These are phyloP conservation scores for Tricholomella constricta DNA, from an alignment of 768 basidiomycete genomes.

Conservation along the genomic window DNA sequence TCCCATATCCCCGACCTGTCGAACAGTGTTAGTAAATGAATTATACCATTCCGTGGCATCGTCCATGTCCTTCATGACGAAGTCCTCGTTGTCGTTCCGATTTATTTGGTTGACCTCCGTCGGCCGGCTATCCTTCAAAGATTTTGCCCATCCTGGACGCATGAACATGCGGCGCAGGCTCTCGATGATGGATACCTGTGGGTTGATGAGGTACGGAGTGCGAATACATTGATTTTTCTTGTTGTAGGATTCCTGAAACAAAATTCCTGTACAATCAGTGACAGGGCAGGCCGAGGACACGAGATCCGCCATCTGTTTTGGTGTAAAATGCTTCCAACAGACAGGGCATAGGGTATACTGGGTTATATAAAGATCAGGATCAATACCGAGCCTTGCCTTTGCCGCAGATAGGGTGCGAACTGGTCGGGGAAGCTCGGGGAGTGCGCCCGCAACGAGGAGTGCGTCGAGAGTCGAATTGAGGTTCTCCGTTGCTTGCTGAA, in stretches of 20 bases:
- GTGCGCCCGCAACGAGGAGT: conserved; percentile 7
- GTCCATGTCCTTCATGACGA: neutral
- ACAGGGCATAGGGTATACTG: conserved; percentile 1
- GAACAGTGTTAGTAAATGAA: neutral
- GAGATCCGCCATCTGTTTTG: neutral
- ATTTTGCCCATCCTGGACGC: neutral
- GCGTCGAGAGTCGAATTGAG: conserved; percentile 3
- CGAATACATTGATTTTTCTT: neutral
- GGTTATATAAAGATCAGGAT: conserved; percentile 5
- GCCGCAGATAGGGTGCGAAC: conserved; percentile 21
- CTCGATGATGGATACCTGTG: conserved; percentile 4
- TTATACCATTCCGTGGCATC: neutral
- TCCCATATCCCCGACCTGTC: neutral
- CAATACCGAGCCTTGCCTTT: neutral
- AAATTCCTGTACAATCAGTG: neutral
- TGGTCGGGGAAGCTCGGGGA: conserved; percentile 14
- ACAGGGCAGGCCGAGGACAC: neutral
- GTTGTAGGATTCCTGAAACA: neutral
- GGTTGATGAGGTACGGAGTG: neutral
- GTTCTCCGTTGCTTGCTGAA: neutral
- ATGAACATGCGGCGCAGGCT: conserved; percentile 9
- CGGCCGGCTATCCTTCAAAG: neutral
- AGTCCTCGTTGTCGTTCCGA: neutral
- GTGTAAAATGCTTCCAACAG: conserved; percentile 7
- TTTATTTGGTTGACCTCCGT: neutral